Conservation (phyloP, 495 filamentous ascomycete species). For the Podospora pseudoanserina region DNA sequence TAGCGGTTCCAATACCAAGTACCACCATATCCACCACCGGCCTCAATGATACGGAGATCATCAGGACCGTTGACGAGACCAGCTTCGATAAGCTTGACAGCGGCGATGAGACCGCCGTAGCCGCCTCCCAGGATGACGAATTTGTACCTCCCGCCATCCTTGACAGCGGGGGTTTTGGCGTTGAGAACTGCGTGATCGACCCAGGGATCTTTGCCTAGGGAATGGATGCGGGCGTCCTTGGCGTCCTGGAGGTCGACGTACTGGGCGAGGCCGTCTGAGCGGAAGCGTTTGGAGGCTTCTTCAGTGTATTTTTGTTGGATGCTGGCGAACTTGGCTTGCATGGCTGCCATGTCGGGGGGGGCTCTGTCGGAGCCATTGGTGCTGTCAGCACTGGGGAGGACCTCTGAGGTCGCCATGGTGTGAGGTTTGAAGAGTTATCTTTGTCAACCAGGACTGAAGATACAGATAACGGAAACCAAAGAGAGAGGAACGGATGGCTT, state of each 20-base stretch:
- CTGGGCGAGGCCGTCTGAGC: constrained; percentile 39
- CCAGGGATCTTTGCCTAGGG: constrained; percentile 45
- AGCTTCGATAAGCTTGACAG: constrained; percentile 48
- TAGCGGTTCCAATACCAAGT: constrained; percentile 59
- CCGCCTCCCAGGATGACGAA: constrained; percentile 53
- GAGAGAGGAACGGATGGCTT: background rate
- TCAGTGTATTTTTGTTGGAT: constrained; percentile 41
- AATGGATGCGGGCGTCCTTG: constrained; percentile 30
- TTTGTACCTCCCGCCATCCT: constrained; percentile 35
- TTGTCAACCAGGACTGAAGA: background rate
- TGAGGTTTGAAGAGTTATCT: background rate
- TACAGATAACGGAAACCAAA: background rate
- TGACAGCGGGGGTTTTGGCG: constrained; percentile 22
- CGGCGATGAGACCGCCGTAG: constrained; percentile 46
- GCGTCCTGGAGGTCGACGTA: constrained; percentile 38
- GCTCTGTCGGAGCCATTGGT: too few species aligned
- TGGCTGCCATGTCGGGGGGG: background rate
- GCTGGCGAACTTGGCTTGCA: constrained; percentile 22
- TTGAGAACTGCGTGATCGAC: constrained; percentile 41
- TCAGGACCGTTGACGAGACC: constrained; percentile 37
- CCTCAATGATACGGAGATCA: constrained; percentile 51
- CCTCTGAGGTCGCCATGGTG: background rate
- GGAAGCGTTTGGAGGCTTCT: constrained; percentile 49
- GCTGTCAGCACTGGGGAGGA: background rate
- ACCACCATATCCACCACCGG: constrained; percentile 49